Percentiles rank a stretch among this genome's conserved stretches.
phyloP scores from a whole-genome alignment of 768 basidiomycete genomes.

The Trametes cinnabarina region DNA sequence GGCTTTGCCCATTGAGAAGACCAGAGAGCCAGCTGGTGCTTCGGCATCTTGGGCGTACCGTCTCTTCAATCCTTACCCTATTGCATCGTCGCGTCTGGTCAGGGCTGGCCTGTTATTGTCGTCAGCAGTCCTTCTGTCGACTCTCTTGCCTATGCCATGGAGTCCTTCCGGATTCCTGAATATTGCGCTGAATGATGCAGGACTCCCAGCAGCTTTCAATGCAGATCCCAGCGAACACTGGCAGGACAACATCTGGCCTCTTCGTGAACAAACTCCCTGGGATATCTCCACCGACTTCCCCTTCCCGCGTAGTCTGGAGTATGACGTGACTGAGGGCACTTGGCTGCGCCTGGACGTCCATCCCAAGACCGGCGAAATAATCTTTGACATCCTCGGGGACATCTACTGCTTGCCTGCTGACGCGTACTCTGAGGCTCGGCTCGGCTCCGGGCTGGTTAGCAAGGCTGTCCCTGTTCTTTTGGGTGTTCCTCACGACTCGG shows the following conservation, averaged over 20 bases:
- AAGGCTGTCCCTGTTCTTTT: conserved; percentile 57
- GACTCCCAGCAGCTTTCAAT: neutral
- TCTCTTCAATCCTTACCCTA: neutral
- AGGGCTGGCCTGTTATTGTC: conserved; percentile 6
- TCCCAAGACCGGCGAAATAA: conserved; percentile 64
- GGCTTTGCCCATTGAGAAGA: conserved; percentile 4
- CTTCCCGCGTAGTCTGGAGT: conserved; percentile 63
- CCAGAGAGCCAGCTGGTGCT: neutral
- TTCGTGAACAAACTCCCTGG: conserved; percentile 58
- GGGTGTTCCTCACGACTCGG: conserved; percentile 68
- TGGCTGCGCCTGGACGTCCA: conserved; percentile 76
- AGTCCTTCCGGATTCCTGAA: neutral
- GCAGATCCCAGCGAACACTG: conserved; percentile 34
- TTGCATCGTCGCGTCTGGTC: neutral
- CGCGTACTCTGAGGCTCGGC: conserved; percentile 34
- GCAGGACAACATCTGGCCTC: conserved; percentile 59
- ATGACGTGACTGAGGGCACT: conserved; percentile 71
- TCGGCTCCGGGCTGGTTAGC: conserved; percentile 24
- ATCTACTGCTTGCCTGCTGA: conserved; percentile 63
- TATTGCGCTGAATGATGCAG: too few relatives aligned
- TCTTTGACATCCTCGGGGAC: conserved; percentile 76
- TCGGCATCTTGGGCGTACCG: neutral
- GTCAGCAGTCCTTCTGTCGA: conserved; percentile 15
- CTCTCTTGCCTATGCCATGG: conserved; percentile 10
- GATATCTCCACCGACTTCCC: conserved; percentile 76